Conservation (phyloP, 768 basidiomycete genomes). For the Rubroboletus satanas region DNA sequence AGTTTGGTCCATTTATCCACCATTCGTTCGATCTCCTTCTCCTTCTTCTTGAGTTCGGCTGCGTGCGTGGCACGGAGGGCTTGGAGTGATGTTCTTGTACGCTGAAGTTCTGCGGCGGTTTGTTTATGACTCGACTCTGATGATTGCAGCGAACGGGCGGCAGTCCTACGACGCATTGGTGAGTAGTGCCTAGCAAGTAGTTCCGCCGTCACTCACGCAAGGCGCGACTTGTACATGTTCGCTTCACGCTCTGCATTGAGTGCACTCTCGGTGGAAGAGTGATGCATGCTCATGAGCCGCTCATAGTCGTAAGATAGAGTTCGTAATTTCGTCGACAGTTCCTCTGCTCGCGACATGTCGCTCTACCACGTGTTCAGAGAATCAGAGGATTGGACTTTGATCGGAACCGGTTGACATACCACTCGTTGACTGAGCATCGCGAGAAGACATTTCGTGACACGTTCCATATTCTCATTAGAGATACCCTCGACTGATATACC, state of each 20-base stretch:
- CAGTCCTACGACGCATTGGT: slow-evolving; percentile 36
- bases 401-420: slow-evolving; percentile 42
- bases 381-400: slow-evolving; percentile 12
- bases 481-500: slow-evolving; percentile 70
- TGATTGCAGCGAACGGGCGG: slow-evolving; percentile 50
- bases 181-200: slow-evolving; percentile 1
- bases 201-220: slow-evolving; percentile 50
- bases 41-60: slow-evolving; percentile 74
- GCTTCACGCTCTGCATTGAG: slow-evolving; percentile 77
- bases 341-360: slow-evolving; percentile 79
- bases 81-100: slow-evolving; percentile 65
- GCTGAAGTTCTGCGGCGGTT: slow-evolving; percentile 64
- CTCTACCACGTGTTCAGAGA: slow-evolving; percentile 38
- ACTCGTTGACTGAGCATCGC: slow-evolving; percentile 72
- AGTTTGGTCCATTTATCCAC: slow-evolving; percentile 73
- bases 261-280: slow-evolving; percentile 51
- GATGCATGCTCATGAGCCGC: slow-evolving; percentile 64
- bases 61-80: slow-evolving; percentile 64
- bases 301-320: slow-evolving; percentile 82
- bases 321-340: slow-evolving; percentile 66
- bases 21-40: slow-evolving; percentile 74
- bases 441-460: slow-evolving; percentile 69
- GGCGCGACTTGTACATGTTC: slow-evolving; percentile 66
- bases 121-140: slow-evolving; percentile 68
- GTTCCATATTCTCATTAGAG: slow-evolving; percentile 50